Percentiles rank a stretch among this genome's conserved stretches.
Evolutionary conservation across 805 yeast genomes (phyloP).

Genomic region (Teunomyces atbi): DNA sequence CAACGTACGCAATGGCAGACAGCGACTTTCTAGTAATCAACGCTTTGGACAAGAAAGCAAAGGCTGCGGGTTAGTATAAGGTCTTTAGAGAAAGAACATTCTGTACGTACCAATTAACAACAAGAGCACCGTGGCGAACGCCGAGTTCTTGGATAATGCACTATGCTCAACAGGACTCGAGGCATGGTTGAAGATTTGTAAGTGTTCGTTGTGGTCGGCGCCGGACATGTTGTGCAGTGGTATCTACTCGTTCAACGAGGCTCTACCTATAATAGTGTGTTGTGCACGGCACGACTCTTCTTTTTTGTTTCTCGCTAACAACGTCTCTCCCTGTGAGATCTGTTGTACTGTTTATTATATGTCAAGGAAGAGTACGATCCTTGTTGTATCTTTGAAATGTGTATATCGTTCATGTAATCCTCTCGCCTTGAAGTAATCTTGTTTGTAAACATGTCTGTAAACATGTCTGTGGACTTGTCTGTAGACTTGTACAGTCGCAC

Average conservation of each 20-base stretch:
- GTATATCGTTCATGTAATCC: too few relatives aligned
- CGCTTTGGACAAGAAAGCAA: conserved; percentile 27
- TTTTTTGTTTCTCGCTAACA: too few relatives aligned
- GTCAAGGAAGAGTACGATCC: too few relatives aligned
- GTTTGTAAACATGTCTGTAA: too few relatives aligned
- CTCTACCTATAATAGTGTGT: not conserved
- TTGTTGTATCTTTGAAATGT: too few relatives aligned
- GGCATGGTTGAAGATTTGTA: conserved; percentile 17
- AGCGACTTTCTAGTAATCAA: conserved; percentile 28
- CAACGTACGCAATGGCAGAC: conserved; percentile 21
- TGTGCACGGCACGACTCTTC: not conserved
- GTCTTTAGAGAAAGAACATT: not conserved
- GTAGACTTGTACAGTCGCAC: too few relatives aligned
- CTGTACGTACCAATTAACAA: conserved; percentile 22
- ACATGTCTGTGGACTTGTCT: too few relatives aligned
- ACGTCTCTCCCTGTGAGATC: too few relatives aligned
- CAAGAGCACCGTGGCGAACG: conserved; percentile 20
- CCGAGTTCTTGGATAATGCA: conserved; percentile 15
- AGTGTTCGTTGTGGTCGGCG: conserved; percentile 27
- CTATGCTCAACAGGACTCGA: conserved; percentile 24
- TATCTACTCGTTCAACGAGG: not conserved
- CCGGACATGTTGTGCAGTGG: conserved; percentile 14
- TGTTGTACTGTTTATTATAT: too few relatives aligned
- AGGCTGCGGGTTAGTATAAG: conserved; percentile 25
- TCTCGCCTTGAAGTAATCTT: too few relatives aligned